Evolutionary conservation across 108 stramenopile genomes (phyloP), one percentile per base, ranked within the genome.

Genomic region (Thalassiosira profunda): DNA sequence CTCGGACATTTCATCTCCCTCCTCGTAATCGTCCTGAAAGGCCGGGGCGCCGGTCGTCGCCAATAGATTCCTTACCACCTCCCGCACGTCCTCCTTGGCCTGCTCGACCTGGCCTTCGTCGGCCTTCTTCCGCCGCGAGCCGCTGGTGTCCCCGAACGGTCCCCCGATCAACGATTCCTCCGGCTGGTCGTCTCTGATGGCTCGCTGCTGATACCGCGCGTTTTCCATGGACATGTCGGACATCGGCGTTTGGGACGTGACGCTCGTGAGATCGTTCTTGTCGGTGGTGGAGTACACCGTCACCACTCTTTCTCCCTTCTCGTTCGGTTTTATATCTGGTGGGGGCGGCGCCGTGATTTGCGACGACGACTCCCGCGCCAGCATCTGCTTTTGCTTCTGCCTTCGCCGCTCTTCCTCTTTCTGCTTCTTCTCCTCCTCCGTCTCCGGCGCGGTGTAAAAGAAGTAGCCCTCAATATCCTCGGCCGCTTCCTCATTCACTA

Each of bases 1-100:
- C 47, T 36, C 29, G 45, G 56, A 42, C 14, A 12, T 33, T 15
- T 44, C 40, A 31, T 36, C 61, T 1, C 51, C 59, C 20, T 52
- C 76, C 25, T 67, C 72, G 17, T 79, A 78, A 28, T 87, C 72
- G 31, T 79, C 79, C 29, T 78, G 77, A 77, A 92, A 95, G 23
- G 83, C 94, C 2, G 94, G 91, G 11, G 89, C 89, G 21, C 94
- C 94, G 10, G 94, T 89, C 48, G 86, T 86, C 47, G 85, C 70
- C 38, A 95, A 57, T 26, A 95, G 46, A 15, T 58, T 48, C 7
- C 72, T 61, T 0, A 95, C 82, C 17, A 95, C 74, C 67, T 91
- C 89, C 12, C 61, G 66, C 24, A 92, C 56, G 45, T 59, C 52
- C 36, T 84, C 87, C 55, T 80, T 89, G 24, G 94, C 94, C 14